Conservation (phyloP, 1,284 basidiomycete species). For the Apiotrichum siamense region DNA sequence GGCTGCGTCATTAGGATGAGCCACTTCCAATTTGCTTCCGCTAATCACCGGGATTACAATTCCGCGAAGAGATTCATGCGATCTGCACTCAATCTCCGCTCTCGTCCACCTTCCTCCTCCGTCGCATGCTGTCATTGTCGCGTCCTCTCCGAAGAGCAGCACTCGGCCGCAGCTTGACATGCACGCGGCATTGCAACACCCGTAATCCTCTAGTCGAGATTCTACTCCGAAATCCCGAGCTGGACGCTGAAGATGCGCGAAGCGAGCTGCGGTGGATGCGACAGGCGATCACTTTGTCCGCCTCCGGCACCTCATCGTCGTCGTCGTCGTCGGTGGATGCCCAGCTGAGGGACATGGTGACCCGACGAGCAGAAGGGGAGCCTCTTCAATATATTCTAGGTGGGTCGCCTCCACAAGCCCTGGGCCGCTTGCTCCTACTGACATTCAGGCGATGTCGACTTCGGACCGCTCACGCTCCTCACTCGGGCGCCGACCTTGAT, state of each 20-base stretch:
- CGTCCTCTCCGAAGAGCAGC: too few species aligned
- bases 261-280: conserved; percentile 43
- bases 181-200: background rate
- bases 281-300: conserved; percentile 1
- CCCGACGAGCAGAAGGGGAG: conserved; percentile 56
- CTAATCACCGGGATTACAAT: background rate
- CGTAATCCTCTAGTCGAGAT: background rate
- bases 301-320: too few species aligned
- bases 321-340: too few species aligned
- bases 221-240: conserved; percentile 32
- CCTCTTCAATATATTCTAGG: conserved; percentile 89
- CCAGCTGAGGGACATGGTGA: conserved; percentile 26
- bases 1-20: background rate
- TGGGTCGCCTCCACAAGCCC: too few species aligned
- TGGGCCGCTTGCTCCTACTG: too few species aligned
- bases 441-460: conserved; percentile 69
- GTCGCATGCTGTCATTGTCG: too few species aligned
- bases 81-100: too few species aligned
- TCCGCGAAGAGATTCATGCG: too few species aligned
- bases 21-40: conserved; percentile 10
- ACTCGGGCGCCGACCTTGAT: conserved; percentile 74
- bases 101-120: too few species aligned
- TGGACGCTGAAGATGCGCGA: conserved; percentile 27
- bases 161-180: background rate
- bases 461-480: conserved; percentile 69